These are phyloP conservation scores for Herpotrichia juniperi DNA, from an alignment of 2,329 filamentous ascomycete genomes.

Conservation along the genomic window DNA sequence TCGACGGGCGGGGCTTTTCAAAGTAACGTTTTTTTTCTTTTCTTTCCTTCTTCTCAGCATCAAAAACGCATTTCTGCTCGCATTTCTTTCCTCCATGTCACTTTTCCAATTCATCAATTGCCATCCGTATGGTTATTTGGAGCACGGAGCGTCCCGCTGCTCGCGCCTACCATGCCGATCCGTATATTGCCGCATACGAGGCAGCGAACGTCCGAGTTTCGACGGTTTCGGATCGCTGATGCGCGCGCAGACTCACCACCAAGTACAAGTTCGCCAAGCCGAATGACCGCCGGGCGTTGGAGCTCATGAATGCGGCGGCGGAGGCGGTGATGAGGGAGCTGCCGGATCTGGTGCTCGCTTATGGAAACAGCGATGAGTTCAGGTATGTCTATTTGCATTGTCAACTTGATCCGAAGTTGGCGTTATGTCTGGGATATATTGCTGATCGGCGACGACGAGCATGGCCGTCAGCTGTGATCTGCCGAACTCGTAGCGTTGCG, in stretches of 20 bases:
- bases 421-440: constrained; percentile 22
- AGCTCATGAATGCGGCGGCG: constrained; percentile 96
- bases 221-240: background rate
- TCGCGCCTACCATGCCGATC: too few species aligned
- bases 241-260: constrained; percentile 70
- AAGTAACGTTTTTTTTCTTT: constrained; percentile 63
- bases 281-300: constrained; percentile 83
- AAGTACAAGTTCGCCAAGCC: constrained; percentile 90
- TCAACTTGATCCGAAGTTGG: too few species aligned
- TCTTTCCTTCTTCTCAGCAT: background rate
- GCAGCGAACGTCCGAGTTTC: background rate
- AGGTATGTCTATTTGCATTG: constrained; percentile 57
- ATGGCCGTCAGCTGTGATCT: too few species aligned
- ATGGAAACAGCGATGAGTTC: constrained; percentile 94
- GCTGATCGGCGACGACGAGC: constrained; percentile 11
- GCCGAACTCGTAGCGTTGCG: constrained; percentile 14
- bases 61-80: too few species aligned
- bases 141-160: too few species aligned
- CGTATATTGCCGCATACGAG: too few species aligned
- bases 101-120: background rate
- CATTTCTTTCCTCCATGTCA: background rate
- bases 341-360: constrained; percentile 84
- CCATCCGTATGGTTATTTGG: too few species aligned
- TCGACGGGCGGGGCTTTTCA: constrained; percentile 94
- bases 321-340: constrained; percentile 81